Evolutionary conservation across 2,329 filamentous ascomycete species (phyloP).

Genomic region (Sordariomycetes sp.): DNA sequence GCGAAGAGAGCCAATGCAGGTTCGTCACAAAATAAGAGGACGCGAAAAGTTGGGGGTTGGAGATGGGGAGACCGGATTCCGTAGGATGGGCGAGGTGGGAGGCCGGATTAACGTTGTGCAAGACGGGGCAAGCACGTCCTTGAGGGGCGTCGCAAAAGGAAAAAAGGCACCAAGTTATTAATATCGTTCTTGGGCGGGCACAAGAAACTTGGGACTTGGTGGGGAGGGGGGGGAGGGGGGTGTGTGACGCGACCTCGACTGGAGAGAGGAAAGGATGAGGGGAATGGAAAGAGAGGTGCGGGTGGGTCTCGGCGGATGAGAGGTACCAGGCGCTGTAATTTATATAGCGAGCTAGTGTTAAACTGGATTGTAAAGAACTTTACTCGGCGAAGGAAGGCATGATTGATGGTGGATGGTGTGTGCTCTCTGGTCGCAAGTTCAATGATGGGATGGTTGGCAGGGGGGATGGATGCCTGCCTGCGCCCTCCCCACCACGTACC

Average conservation of each 20-base stretch:
- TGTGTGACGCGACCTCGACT: neutral
- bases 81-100: conserved; percentile 1
- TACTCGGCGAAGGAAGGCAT: neutral
- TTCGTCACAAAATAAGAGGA: neutral
- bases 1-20: conserved; percentile 2
- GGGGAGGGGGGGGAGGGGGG: neutral
- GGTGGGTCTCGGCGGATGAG: neutral
- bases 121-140: conserved; percentile 2
- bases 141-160: conserved; percentile 1
- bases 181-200: conserved; percentile 4
- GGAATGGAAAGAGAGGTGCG: neutral
- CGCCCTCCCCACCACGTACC: neutral
- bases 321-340: no score
- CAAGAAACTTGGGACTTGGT: neutral
- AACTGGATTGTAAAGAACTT: neutral
- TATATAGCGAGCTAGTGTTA: no score
- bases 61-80: neutral
- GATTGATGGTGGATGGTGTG: neutral
- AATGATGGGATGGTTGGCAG: neutral
- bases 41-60: conserved; percentile 5
- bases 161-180: conserved; percentile 4
- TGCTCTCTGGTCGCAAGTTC: no score
- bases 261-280: neutral
- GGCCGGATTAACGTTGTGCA: conserved; percentile 3
- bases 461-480: neutral